A percentile compares a stretch with the other conserved stretches of the same genome.
Conservation (phyloP, 768 basidiomycete species). For the Termitomyces sp. region DNA sequence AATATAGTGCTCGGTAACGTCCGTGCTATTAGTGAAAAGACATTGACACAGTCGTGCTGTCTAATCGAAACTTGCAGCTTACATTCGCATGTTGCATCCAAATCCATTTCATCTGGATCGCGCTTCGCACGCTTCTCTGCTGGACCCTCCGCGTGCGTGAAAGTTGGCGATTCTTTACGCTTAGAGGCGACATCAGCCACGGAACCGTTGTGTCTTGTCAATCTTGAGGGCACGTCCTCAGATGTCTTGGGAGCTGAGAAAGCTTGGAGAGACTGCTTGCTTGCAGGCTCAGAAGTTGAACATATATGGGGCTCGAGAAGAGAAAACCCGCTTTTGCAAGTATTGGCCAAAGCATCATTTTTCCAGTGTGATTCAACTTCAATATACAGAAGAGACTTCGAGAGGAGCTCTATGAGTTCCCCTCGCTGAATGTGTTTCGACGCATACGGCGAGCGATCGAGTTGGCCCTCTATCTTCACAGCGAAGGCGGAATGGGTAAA, state of each 20-base stretch:
- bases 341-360: conserved; percentile 48
- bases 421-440: conserved; percentile 75
- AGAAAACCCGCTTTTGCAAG: conserved; percentile 68
- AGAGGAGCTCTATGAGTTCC: conserved; percentile 74
- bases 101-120: conserved; percentile 41
- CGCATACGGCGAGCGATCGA: conserved; percentile 64
- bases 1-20: background rate
- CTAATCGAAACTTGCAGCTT: conserved; percentile 4
- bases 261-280: conserved; percentile 16
- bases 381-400: conserved; percentile 72
- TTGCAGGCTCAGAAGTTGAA: conserved; percentile 37
- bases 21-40: background rate
- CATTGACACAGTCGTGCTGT: background rate
- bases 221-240: conserved; percentile 5
- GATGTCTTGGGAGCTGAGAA: conserved; percentile 9
- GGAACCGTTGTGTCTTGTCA: conserved; percentile 16
- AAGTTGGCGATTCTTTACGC: conserved; percentile 47
- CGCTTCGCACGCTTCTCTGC: conserved; percentile 60
- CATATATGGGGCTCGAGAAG: conserved; percentile 74
- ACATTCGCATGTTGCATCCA: conserved; percentile 34
- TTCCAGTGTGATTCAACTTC: conserved; percentile 86
- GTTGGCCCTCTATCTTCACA: conserved; percentile 66
- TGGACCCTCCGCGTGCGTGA: conserved; percentile 35
- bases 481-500: conserved; percentile 80
- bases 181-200: conserved; percentile 27